phyloP scores from a whole-genome alignment of 768 basidiomycete genomes.

The Xerocomus brunneocitrinus region DNA sequence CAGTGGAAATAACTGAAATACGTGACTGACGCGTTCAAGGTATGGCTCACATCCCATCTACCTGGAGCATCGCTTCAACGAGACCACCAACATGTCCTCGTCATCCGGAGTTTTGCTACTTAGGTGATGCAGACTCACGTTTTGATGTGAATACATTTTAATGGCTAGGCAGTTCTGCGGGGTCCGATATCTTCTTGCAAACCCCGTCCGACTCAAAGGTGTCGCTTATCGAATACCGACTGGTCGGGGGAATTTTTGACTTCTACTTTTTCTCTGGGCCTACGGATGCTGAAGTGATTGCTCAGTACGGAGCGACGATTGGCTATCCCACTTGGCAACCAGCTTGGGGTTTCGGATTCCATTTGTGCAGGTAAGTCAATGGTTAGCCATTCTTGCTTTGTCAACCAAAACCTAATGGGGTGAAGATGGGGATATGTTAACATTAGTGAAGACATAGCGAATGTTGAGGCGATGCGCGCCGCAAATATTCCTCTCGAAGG shows the following conservation, averaged over 20 bases:
- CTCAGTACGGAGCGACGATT: conserved; percentile 65
- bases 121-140: conserved; percentile 40
- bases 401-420: not conserved
- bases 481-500: conserved; percentile 78
- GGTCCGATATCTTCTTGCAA: conserved; percentile 64
- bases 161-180: conserved; percentile 47
- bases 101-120: conserved; percentile 73
- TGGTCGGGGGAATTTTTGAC: conserved; percentile 74
- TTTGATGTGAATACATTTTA: not conserved
- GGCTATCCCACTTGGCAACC: conserved; percentile 71
- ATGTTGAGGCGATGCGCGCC: conserved; percentile 55
- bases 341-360: conserved; percentile 75
- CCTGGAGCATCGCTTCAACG: conserved; percentile 66
- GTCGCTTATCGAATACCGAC: conserved; percentile 67
- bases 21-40: conserved; percentile 27
- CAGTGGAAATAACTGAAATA: not conserved
- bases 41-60: conserved; percentile 75
- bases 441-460: conserved; percentile 53
- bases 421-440: conserved; percentile 44
- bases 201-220: conserved; percentile 51
- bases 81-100: conserved; percentile 43
- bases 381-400: conserved; percentile 1
- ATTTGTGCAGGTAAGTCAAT: conserved; percentile 51
- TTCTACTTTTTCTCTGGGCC: conserved; percentile 73
- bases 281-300: conserved; percentile 47